Evolutionary conservation across 2,329 filamentous ascomycete species (phyloP).

Genomic region (Ophiostoma sp.): DNA sequence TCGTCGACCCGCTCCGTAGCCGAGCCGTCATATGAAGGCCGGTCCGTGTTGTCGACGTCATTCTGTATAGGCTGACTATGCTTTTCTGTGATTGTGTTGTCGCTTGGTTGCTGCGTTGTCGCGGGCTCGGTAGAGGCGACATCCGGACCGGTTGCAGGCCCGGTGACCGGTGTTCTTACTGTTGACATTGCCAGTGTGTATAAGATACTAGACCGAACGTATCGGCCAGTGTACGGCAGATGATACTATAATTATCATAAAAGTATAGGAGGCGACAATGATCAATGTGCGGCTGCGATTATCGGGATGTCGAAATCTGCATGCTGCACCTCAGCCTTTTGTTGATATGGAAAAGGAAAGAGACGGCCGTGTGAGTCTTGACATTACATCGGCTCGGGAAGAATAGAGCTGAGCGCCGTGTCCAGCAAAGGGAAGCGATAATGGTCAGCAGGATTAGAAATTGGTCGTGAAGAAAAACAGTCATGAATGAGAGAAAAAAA

Average conservation of each 20-base stretch:
- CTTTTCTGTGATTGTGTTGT: background rate
- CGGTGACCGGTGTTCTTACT: background rate
- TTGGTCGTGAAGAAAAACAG: background rate
- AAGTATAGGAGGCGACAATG: background rate
- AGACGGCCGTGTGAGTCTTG: background rate
- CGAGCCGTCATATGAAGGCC: background rate
- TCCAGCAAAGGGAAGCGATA: background rate
- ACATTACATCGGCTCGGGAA: background rate
- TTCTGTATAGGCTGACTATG: too few relatives aligned
- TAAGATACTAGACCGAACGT: too few relatives aligned
- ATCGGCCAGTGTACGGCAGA: too few relatives aligned
- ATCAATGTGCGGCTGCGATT: background rate
- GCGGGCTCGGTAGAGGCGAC: background rate
- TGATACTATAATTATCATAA: too few relatives aligned
- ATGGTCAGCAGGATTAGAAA: background rate
- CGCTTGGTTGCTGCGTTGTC: background rate
- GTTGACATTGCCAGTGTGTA: background rate
- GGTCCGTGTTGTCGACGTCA: background rate
- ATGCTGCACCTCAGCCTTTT: background rate
- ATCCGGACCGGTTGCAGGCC: background rate
- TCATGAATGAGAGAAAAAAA: background rate
- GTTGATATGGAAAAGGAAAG: background rate
- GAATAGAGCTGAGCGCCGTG: background rate
- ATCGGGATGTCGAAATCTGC: background rate
- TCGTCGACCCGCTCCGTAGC: constrained; percentile 14